Evolutionary conservation across 1,284 basidiomycete genomes (phyloP).

Genomic region (Sphagnurus paluster): DNA sequence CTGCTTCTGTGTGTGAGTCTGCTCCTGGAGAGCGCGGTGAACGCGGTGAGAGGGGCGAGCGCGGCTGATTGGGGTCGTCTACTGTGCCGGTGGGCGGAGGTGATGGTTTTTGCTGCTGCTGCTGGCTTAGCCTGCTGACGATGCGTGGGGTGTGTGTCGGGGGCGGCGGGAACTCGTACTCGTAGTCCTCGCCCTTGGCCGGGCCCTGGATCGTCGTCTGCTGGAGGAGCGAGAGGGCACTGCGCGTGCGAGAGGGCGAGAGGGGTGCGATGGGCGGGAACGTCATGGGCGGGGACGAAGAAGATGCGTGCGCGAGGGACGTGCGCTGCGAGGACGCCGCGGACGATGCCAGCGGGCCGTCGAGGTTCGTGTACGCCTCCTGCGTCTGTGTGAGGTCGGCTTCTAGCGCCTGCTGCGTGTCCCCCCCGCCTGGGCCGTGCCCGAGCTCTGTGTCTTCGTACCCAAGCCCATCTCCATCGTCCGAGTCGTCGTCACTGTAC

Average conservation of each 20-base stretch:
- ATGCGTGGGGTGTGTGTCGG: conserved; percentile 20
- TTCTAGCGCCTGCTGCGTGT: conserved; percentile 5
- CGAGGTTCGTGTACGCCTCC: conserved; percentile 4
- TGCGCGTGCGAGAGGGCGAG: conserved; percentile 15
- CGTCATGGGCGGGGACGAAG: conserved; percentile 9
- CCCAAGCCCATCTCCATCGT: conserved; percentile 12
- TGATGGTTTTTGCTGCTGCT: background rate
- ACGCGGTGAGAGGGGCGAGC: background rate
- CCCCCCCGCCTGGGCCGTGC: conserved; percentile 2
- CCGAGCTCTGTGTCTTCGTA: conserved; percentile 22
- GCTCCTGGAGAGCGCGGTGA: background rate
- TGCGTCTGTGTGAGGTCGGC: conserved; percentile 14
- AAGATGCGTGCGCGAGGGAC: background rate
- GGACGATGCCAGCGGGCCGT: background rate
- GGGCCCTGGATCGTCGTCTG: background rate
- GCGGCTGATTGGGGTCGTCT: background rate
- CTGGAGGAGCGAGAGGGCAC: background rate
- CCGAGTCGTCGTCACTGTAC: conserved; percentile 11
- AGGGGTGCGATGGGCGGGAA: conserved; percentile 21
- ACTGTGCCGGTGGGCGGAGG: background rate
- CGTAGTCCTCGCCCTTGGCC: background rate
- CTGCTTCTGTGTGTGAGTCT: background rate
- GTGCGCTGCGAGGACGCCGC: background rate
- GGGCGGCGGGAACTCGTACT: conserved; percentile 20
- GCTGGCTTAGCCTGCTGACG: background rate